These are phyloP conservation scores for Stachybotrys chlorohalonatus DNA, from an alignment of 2,329 filamentous ascomycete species.

Conservation along the genomic window DNA sequence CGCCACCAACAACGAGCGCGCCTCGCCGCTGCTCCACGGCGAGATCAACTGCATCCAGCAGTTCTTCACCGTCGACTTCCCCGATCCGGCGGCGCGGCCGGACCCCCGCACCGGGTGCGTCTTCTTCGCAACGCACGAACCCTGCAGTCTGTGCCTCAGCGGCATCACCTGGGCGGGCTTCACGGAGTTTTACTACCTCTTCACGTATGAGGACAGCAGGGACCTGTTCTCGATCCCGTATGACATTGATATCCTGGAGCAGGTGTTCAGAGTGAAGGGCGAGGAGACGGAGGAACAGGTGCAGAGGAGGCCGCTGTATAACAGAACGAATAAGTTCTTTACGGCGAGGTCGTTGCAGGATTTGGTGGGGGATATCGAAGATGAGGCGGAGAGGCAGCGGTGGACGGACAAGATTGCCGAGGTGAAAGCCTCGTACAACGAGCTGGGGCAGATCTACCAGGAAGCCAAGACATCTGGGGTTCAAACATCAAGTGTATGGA, in stretches of 20 bases:
- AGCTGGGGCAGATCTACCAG: slow-evolving; percentile 39
- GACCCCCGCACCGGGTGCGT: slow-evolving; percentile 36
- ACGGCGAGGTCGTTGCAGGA: slow-evolving; percentile 31
- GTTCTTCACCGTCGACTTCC: slow-evolving; percentile 36
- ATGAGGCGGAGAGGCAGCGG: slow-evolving; percentile 19
- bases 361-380: slow-evolving; percentile 26
- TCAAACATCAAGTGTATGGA: slow-evolving; percentile 39
- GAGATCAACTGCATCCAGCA: slow-evolving; percentile 53
- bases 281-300: slow-evolving; percentile 29
- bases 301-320: slow-evolving; percentile 36
- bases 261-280: slow-evolving; percentile 42
- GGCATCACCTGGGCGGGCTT: slow-evolving; percentile 51
- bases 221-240: slow-evolving; percentile 47
- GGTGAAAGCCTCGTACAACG: slow-evolving; percentile 38
- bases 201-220: slow-evolving; percentile 49
- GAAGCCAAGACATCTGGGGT: slow-evolving; percentile 32
- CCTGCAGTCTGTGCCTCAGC: slow-evolving; percentile 48
- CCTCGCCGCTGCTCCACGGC: slow-evolving; percentile 46
- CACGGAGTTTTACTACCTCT: slow-evolving; percentile 46
- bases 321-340: slow-evolving; percentile 48
- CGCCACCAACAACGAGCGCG: slow-evolving; percentile 46
- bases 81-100: slow-evolving; percentile 25
- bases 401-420: slow-evolving; percentile 32
- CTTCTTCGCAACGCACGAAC: slow-evolving; percentile 51
- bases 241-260: slow-evolving; percentile 47